Evolutionary conservation across 2,329 filamentous ascomycete genomes (phyloP), one percentile per base, ranked within the genome.

Genomic region (Aspergillus flavus): DNA sequence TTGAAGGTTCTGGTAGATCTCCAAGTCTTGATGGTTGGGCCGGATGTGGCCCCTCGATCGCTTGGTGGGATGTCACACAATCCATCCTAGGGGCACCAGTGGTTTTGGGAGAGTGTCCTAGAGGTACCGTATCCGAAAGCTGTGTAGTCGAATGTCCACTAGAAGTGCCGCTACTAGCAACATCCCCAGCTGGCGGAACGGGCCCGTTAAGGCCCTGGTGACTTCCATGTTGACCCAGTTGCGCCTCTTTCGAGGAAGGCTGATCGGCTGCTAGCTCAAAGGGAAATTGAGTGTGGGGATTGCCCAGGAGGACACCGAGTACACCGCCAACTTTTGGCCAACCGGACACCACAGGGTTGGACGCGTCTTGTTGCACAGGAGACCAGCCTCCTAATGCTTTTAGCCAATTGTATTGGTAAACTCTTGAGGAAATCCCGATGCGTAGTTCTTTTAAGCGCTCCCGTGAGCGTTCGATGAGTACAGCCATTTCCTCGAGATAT

Each of bases 401-500:
- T n/a, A 74, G 23, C 75, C 76, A 78, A 5, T 67, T 57, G 3
- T 66, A 61, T 58, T 71, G 58, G 43, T 71, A 67, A 5, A 69
- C 66, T 57, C 71, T 73, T 16, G 80, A 73, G 6, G 91, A 87
- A 61, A 95, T 87, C 6, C 92, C 91, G 6, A 95, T 84, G 50
- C 91, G 85, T 39, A 96, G 82, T 75, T 94, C 92, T 34, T 86
- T 84, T 19, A 95, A 79, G 48, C 83, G 83, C 65, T 84, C 82
- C 63, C 87, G 83, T 14, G 91, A 94, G 28, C 88, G 86, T 64
- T 90, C 89, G 64, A 95, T 87, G 14, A 95, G 83, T 48, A 92
- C 82, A 59, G 90, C 89, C 86, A 95, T 90, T 78, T 95, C 92
- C 72, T 94, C 91, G 43, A 94, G 79, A 74, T 95, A 95, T 32